Conservation (phyloP, 2,329 filamentous ascomycete genomes). For the Fusarium verrucosum region DNA sequence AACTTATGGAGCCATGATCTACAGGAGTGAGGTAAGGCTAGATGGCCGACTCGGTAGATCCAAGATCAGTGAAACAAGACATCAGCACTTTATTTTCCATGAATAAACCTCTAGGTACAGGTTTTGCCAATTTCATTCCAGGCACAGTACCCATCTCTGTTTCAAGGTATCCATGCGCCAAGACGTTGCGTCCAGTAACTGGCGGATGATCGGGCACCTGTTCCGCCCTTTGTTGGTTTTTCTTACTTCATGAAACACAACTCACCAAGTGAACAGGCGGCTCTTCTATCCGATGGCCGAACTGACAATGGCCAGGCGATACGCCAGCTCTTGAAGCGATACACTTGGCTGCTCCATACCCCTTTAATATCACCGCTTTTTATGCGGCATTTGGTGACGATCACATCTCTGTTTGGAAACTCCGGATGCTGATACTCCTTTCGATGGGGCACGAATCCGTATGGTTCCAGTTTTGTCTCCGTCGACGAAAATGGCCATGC, state of each 20-base stretch:
- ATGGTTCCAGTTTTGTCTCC: constrained; percentile 21
- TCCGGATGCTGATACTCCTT: constrained; percentile 29
- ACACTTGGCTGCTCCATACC: constrained; percentile 16
- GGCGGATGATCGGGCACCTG: constrained; percentile 16
- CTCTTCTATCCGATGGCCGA: constrained; percentile 23
- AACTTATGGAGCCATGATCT: neutral
- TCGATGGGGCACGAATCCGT: constrained; percentile 20
- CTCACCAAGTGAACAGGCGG: constrained; percentile 18
- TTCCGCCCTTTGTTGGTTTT: constrained; percentile 10
- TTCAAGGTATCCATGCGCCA: constrained; percentile 14
- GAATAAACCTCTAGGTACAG: neutral
- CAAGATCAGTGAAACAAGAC: constrained; percentile 7
- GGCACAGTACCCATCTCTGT: constrained; percentile 1
- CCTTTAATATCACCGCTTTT: constrained; percentile 21
- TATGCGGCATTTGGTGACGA: constrained; percentile 5
- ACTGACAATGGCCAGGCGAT: neutral
- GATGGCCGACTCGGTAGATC: constrained; percentile 2
- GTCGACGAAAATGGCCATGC: constrained; percentile 21
- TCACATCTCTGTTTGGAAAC: constrained; percentile 12
- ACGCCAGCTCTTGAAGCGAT: neutral
- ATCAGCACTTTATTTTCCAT: constrained; percentile 12
- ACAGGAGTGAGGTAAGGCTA: neutral
- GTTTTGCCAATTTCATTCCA: neutral
- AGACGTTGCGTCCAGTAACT: constrained; percentile 2
- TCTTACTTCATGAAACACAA: constrained; percentile 18